These are phyloP conservation scores for Candida gigantensis DNA, from an alignment of 1,139 yeast genomes.

Conservation along the genomic window DNA sequence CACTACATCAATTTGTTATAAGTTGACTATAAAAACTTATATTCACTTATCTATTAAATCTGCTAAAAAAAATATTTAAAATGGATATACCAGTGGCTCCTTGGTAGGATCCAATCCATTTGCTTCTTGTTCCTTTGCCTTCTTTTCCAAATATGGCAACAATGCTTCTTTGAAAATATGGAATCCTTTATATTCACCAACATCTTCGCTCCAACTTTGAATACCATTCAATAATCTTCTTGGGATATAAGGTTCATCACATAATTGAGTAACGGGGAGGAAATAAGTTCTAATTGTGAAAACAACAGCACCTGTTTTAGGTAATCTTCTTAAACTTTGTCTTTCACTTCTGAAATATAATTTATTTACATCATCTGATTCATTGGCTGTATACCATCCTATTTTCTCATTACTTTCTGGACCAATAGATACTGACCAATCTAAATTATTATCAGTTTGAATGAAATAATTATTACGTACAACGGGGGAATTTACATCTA, in stretches of 20 bases:
- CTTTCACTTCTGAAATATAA: conserved; percentile 65
- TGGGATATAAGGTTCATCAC: conserved; percentile 61
- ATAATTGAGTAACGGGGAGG: conserved; percentile 52
- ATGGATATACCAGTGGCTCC: conserved; percentile 47
- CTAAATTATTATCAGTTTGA: conserved; percentile 62
- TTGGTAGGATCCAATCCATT: conserved; percentile 40
- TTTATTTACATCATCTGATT: conserved; percentile 45
- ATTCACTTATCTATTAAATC: too few species aligned
- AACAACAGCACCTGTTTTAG: conserved; percentile 57
- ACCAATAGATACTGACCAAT: conserved; percentile 68
- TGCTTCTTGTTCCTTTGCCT: conserved; percentile 52
- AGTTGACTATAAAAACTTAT: too few species aligned
- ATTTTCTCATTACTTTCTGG: conserved; percentile 51
- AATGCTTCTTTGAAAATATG: conserved; percentile 53
- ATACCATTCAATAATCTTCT: conserved; percentile 59
- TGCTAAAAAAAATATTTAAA: too few species aligned
- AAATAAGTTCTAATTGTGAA: conserved; percentile 69
- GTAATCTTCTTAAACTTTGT: conserved; percentile 68
- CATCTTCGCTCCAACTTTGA: conserved; percentile 59
- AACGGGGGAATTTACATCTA: conserved; percentile 57
- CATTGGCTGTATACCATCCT: conserved; percentile 61
- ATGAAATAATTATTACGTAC: conserved; percentile 66
- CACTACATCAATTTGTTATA: too few species aligned
- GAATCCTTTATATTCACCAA: conserved; percentile 60
- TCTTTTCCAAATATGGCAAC: conserved; percentile 53